Evolutionary conservation across 83 land plant genomes (phyloP).

Genomic region (Diphasiastrum complanatum): DNA sequence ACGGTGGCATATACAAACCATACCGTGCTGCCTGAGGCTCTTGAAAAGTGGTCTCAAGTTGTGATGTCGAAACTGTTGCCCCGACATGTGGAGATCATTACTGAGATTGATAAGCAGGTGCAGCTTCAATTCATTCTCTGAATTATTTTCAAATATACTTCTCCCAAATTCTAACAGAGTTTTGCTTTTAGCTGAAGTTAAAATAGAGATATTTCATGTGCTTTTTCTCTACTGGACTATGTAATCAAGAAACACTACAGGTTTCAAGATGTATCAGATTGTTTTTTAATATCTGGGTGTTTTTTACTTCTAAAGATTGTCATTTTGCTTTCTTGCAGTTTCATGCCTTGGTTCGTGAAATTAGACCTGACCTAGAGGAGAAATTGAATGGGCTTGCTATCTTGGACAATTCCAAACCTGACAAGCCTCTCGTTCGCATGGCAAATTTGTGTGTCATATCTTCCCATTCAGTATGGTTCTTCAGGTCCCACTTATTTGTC

Average conservation of each 20-base stretch:
- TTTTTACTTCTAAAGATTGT: constrained; percentile 1
- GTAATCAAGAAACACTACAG: no score
- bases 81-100: constrained; percentile 89
- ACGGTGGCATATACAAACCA: constrained; percentile 96
- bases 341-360: constrained; percentile 42
- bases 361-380: constrained; percentile 42
- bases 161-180: background rate
- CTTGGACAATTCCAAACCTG: constrained; percentile 66
- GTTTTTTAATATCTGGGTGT: background rate
- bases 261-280: background rate
- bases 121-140: background rate
- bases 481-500: background rate
- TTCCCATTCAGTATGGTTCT: constrained; percentile 64
- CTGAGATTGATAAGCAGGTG: constrained; percentile 90
- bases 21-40: constrained; percentile 96
- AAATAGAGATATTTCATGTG: no score
- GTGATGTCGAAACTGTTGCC: constrained; percentile 89
- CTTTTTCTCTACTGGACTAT: no score
- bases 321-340: no score
- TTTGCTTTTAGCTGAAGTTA: no score
- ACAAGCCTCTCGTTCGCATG: constrained; percentile 80
- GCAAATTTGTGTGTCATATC: constrained; percentile 91
- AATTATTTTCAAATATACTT: background rate
- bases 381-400: constrained; percentile 48
- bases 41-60: constrained; percentile 91